These are phyloP conservation scores for Jackrogersella minutella DNA, from an alignment of 495 filamentous ascomycete genomes.

Conservation along the genomic window DNA sequence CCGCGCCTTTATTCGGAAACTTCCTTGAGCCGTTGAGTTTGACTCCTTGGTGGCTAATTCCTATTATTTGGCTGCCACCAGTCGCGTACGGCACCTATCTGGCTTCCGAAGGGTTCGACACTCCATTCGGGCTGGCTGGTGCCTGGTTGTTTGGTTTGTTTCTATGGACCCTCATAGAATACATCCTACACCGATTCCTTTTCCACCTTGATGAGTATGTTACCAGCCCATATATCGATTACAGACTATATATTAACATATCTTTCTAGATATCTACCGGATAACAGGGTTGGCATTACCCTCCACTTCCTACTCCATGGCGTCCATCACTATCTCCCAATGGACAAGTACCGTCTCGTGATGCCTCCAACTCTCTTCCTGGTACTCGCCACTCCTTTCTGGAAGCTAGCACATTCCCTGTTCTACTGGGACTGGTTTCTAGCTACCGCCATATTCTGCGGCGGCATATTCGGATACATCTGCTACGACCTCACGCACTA, in stretches of 20 bases:
- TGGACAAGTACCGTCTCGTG: conserved; percentile 96
- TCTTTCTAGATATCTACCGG: conserved; percentile 77
- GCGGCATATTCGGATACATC: conserved; percentile 93
- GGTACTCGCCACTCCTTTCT: conserved; percentile 86
- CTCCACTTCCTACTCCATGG: conserved; percentile 95
- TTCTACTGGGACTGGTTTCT: conserved; percentile 88
- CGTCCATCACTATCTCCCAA: conserved; percentile 97
- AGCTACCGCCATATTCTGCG: conserved; percentile 79
- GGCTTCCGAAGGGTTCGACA: conserved; percentile 64
- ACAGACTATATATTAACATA: conserved; percentile 23
- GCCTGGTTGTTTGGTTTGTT: conserved; percentile 73
- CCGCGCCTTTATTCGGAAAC: conserved; percentile 96
- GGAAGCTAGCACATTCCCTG: conserved; percentile 85
- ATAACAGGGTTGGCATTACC: conserved; percentile 89
- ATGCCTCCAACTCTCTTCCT: conserved; percentile 95
- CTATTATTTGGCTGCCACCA: conserved; percentile 83
- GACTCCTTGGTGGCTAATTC: conserved; percentile 92
- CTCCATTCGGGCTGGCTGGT: conserved; percentile 49
- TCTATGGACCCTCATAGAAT: conserved; percentile 92
- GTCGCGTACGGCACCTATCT: conserved; percentile 78
- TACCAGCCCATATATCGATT: neutral
- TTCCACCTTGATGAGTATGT: conserved; percentile 93
- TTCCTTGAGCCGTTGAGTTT: conserved; percentile 94
- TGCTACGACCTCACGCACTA: conserved; percentile 98
- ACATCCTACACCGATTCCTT: conserved; percentile 85